Base-by-base conservation (phyloP, 148 eudicot species). In the Fagopyrum esculentum region DNA sequence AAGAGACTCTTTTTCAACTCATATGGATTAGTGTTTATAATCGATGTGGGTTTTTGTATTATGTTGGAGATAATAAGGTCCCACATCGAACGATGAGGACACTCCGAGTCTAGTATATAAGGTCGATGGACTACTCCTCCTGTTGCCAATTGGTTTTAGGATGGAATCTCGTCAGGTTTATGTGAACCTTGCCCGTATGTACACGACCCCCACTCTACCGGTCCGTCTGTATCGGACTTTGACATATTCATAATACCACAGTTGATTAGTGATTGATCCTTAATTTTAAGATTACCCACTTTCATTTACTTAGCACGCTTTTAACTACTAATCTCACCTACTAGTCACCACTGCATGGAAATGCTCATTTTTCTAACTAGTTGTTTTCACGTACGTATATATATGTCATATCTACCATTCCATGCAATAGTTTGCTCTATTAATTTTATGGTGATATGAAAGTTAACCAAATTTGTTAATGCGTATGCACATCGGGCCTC, bases 281-380 rank as follows among this genome's bases (percentile, higher is more conserved):
- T 59, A 8, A 10, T 12, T 49, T 2, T 6, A 55, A 22, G 66
- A 59, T 59, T 59, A 59, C 35, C 45, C 40, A 30, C 9, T 29
- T 63, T 29, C 44, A 4, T 30, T 63, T 29, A 63, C 46, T 13
- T 26, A 30, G 70, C 46, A 11, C 40, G 6, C 3, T 66, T 43
- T 66, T 15, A 66, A 17, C 71, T 66, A 66, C 45, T 66, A 43
- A 66, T 66, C 71, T 40, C 17, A 66, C 71, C 71, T 66, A 66
- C 46, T 66, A 40, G 71, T 17, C 15, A 9, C 6, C 6, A 13
- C 47, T 66, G 17, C 71, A 30, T 35, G 4, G 6, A 60, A 9
- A 43, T 35, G 13, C 46, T 35, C 40, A 66, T 66, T 17, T 66
- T 66, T 35, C 6, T 66, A 3, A 8, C 29, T 61, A 9, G 68